A percentile compares a stretch with the other conserved stretches of the same genome.
Evolutionary conservation across 2,329 filamentous ascomycete genomes (phyloP).

Genomic region (Sporothrix luriei): DNA sequence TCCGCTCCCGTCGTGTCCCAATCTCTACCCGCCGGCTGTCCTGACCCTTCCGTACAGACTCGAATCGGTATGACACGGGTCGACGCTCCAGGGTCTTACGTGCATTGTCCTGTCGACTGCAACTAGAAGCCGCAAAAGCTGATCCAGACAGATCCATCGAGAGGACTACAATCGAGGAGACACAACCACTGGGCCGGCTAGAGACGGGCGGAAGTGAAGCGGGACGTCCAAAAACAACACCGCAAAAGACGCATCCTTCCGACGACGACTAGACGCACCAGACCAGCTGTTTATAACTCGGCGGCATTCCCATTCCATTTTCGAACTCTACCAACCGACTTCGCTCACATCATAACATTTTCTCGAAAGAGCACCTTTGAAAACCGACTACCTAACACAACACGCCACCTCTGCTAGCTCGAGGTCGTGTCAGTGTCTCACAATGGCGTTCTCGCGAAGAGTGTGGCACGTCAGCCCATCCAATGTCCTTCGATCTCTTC

Average conservation of each 20-base stretch:
- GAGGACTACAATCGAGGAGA: neutral
- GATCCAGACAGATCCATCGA: neutral
- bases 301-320: neutral
- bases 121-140: neutral
- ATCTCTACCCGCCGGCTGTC: neutral
- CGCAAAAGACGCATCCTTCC: neutral
- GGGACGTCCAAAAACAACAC: neutral
- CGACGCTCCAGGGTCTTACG: neutral
- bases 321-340: too few relatives aligned
- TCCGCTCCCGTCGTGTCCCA: neutral
- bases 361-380: neutral
- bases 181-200: neutral
- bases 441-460: neutral
- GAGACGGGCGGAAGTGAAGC: neutral
- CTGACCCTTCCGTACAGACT: neutral
- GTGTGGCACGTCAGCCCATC: neutral
- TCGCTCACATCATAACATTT: neutral
- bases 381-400: neutral
- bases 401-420: neutral
- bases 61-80: neutral
- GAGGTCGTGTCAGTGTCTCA: neutral
- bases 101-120: neutral
- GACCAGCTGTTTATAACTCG: neutral
- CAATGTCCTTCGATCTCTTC: conserved; percentile 31
- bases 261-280: neutral